A percentile compares a stretch with the other conserved stretches of the same genome.
phyloP scores from a whole-genome alignment of 2,329 filamentous ascomycete genomes.

The Pseudogymnoascus sp. region DNA sequence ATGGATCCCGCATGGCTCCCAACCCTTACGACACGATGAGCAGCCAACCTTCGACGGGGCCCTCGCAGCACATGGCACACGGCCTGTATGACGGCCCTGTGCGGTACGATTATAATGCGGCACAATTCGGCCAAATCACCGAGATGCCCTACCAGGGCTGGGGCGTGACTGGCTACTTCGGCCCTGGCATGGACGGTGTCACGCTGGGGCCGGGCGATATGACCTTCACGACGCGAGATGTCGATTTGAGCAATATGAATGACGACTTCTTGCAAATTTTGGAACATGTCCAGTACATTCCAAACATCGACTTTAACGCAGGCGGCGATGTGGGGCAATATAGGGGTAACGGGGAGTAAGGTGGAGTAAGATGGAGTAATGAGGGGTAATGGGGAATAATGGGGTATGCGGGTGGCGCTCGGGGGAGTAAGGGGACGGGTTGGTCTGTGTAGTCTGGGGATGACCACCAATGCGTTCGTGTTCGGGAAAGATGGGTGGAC shows the following conservation, averaged over 20 bases:
- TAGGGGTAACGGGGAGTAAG: neutral
- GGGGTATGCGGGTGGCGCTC: neutral
- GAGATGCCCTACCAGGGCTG: constrained; percentile 1
- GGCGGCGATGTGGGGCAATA: neutral
- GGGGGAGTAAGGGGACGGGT: neutral
- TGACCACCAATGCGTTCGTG: neutral
- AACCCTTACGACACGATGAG: neutral
- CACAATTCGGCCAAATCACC: neutral
- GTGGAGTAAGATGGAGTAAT: neutral
- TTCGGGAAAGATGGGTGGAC: neutral
- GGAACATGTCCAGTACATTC: neutral
- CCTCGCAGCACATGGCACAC: neutral
- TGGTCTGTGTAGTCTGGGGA: neutral
- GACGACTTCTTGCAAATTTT: neutral
- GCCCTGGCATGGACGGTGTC: neutral
- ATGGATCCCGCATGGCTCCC: neutral
- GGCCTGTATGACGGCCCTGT: neutral
- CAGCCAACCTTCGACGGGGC: neutral
- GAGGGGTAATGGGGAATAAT: neutral
- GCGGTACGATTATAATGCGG: neutral
- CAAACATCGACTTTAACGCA: neutral
- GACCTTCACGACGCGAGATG: constrained; percentile 3
- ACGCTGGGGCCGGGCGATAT: neutral
- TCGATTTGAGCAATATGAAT: neutral
- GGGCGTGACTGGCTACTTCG: neutral